Percentiles rank a stretch among this genome's conserved stretches.
These are phyloP conservation scores for Puccinia novopanici DNA, from an alignment of 1,284 basidiomycete species.

Conservation along the genomic window DNA sequence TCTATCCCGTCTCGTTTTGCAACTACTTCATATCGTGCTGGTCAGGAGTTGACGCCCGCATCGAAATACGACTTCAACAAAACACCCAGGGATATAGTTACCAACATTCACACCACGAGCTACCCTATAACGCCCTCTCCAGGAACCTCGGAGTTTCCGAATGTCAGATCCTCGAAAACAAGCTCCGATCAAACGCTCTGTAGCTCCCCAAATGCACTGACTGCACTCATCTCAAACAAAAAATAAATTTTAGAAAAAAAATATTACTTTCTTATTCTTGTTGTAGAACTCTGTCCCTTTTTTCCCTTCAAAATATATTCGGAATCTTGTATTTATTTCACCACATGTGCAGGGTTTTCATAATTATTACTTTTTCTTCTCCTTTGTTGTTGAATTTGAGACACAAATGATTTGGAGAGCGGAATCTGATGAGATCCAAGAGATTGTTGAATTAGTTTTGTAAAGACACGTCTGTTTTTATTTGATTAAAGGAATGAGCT, in stretches of 20 bases:
- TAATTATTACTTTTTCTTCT: too few species aligned
- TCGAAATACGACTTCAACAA: too few species aligned
- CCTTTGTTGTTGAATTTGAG: too few species aligned
- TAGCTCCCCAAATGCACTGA: constrained; percentile 25
- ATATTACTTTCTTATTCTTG: neutral
- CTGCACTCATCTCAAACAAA: neutral
- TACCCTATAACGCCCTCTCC: neutral
- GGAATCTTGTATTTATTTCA: neutral
- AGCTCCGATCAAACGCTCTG: constrained; percentile 34
- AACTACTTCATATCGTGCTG: too few species aligned
- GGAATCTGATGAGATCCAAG: too few species aligned
- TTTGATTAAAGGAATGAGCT: too few species aligned
- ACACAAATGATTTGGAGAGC: too few species aligned
- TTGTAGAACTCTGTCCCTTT: too few species aligned
- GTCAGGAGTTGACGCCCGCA: too few species aligned
- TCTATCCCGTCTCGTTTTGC: neutral
- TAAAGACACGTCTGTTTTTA: too few species aligned
- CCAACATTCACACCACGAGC: neutral
- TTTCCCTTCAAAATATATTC: neutral
- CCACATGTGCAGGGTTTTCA: neutral
- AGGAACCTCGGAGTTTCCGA: neutral
- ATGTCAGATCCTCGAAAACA: constrained; percentile 5
- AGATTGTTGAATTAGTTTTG: too few species aligned
- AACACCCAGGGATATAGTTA: neutral
- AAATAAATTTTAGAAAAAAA: too few species aligned